Base-by-base conservation (phyloP, 169 alveolate species). In the Plasmodium cynomolgi region DNA sequence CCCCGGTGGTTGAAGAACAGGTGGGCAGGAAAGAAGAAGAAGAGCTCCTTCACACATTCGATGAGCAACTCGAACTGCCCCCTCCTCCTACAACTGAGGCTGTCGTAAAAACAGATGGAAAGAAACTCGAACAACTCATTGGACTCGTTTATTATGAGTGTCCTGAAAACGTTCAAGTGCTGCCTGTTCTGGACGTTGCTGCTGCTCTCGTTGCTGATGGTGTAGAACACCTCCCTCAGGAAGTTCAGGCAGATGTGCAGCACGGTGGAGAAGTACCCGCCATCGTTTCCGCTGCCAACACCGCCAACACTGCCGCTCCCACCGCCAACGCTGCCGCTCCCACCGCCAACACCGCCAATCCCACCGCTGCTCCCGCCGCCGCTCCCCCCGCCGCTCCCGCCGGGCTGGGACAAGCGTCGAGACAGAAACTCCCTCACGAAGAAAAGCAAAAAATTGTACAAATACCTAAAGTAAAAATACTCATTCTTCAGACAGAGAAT, bases 211-310 rank as follows among this genome's bases (percentile, higher is more conserved):
- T 91, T 91, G 37, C 86, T 81, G 13, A 91, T 91, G n/a, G 31
- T 72, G 62, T 41, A 81, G 75, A 91, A 81, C 7, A 82, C 50
- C 83, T 91, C 95, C 39, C 62, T 44, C 26, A 91, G 29, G 56
- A 91, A 91, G 75, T 72, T 91, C 17, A 91, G 58, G 75, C 95
- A 26, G 17, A 91, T 91, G 29, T 91, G 95, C 29, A 91, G 34
- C 23, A 82, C 79, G 15, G 41, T 44, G 47, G 44, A 26, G 33
- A 83, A 33, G 41, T 3, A 17, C 15, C 1, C 47, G 17, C 47
- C 47, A 15, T 83, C 41, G 44, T 6, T 58, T 26, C 26, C 11
- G 58, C 58, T 44, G 58, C 11, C 17, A 44, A 44, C 11, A 11
- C n/a, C n/a, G n/a, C n/a, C n/a, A n/a, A n/a, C 6, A 3, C 72